These are phyloP conservation scores for Penicillium sp. DNA, from an alignment of 2,329 filamentous ascomycete genomes.

Conservation along the genomic window DNA sequence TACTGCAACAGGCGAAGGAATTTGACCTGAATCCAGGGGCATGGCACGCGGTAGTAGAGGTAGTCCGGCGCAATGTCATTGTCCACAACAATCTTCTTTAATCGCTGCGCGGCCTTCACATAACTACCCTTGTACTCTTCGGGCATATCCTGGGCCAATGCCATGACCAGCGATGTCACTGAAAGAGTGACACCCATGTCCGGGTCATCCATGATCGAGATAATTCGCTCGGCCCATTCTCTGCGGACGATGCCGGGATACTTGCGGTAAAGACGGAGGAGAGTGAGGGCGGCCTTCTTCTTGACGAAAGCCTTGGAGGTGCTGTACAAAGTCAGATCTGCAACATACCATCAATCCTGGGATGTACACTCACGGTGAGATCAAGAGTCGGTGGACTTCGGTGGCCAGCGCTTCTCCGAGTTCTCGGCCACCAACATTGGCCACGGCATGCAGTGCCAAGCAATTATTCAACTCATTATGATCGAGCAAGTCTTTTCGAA, in stretches of 20 bases:
- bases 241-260: conserved; percentile 90
- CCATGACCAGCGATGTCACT: conserved; percentile 93
- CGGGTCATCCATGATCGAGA: conserved; percentile 96
- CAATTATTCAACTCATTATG: conserved; percentile 98
- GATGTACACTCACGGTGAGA: conserved; percentile 75
- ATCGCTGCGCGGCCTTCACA: conserved; percentile 83
- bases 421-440: conserved; percentile 93
- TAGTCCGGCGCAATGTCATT: conserved; percentile 89
- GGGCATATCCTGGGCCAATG: conserved; percentile 89
- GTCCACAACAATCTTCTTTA: conserved; percentile 90
- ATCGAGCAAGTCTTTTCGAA: conserved; percentile 91
- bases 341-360: conserved; percentile 22
- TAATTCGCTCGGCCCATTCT: conserved; percentile 97
- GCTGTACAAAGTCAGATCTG: conserved; percentile 40
- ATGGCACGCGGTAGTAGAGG: conserved; percentile 99
- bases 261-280: conserved; percentile 93
- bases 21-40: conserved; percentile 97
- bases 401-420: conserved; percentile 93
- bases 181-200: conserved; percentile 95
- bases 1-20: conserved; percentile 90
- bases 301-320: conserved; percentile 97
- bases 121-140: conserved; percentile 94
- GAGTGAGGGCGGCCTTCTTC: conserved; percentile 95
- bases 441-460: conserved; percentile 92
- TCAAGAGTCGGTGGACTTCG: conserved; percentile 91